Evolutionary conservation across 1,284 basidiomycete genomes (phyloP).

Genomic region (Ganoderma multipileum): DNA sequence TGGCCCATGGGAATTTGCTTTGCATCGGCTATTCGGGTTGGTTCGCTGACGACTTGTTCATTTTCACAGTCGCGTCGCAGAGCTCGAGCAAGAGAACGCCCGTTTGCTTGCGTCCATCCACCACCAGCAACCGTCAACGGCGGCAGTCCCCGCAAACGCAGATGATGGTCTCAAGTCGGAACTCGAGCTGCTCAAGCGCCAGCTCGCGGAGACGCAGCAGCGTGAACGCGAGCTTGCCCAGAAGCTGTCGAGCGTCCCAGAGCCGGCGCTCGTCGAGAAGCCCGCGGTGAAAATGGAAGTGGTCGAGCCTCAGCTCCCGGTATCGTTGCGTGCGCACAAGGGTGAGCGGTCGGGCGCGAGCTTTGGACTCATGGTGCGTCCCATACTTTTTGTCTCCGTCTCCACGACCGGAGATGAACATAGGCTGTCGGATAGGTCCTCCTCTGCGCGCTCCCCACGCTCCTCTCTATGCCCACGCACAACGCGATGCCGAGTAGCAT

Average conservation of each 20-base stretch:
- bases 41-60: background rate
- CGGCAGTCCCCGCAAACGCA: conserved; percentile 20
- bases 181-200: conserved; percentile 63
- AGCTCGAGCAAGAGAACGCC: conserved; percentile 81
- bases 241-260: conserved; percentile 53
- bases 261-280: conserved; percentile 38
- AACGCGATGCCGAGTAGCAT: conserved; percentile 58
- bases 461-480: conserved; percentile 69
- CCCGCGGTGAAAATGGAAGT: conserved; percentile 61
- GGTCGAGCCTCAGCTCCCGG: conserved; percentile 50
- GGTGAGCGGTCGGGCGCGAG: conserved; percentile 61
- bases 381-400: background rate
- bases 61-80: conserved; percentile 67
- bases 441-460: conserved; percentile 64
- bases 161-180: conserved; percentile 56
- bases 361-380: conserved; percentile 70
- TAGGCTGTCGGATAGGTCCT: conserved; percentile 26
- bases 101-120: conserved; percentile 63
- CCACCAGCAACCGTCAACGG: conserved; percentile 22
- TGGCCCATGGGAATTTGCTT: background rate
- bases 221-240: conserved; percentile 70
- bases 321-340: conserved; percentile 51
- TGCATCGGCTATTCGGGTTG: background rate
- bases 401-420: conserved; percentile 7
- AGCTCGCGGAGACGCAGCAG: conserved; percentile 64